These are phyloP conservation scores for Cucumis cinereus DNA, from an alignment of 306 rosid genomes.

Conservation along the genomic window DNA sequence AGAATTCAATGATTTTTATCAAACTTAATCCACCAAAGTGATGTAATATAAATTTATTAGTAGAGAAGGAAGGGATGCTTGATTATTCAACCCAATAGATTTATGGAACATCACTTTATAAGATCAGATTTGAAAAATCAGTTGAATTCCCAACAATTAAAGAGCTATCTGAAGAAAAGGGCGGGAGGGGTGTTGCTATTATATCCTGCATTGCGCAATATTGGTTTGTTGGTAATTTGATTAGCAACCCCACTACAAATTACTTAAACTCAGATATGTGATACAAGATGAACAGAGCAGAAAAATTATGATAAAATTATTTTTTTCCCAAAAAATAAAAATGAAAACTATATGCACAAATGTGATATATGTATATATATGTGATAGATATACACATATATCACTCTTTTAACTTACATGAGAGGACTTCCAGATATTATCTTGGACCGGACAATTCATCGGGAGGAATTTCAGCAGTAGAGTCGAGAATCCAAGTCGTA, in stretches of 20 bases:
- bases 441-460: constrained; percentile 89
- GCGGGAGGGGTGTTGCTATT: not conserved
- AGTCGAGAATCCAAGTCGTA: constrained; percentile 55
- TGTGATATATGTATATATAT: not conserved
- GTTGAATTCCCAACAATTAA: not conserved
- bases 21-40: not conserved
- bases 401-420: constrained; percentile 5
- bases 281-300: not conserved
- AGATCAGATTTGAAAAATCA: constrained; percentile 3
- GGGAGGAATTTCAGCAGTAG: constrained; percentile 51
- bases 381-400: not conserved
- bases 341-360: constrained; percentile 8
- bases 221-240: not conserved
- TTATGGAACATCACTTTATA: not conserved
- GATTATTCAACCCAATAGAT: not conserved
- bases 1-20: not conserved
- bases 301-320: not conserved
- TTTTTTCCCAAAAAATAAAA: too few species aligned
- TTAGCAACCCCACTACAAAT: not conserved
- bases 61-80: not conserved
- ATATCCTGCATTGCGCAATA: not conserved
- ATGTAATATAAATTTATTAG: constrained; percentile 4
- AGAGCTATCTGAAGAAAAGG: not conserved
- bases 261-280: not conserved
- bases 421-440: constrained; percentile 19